Base-by-base conservation (phyloP, 129 eudicot species). In the Silybum marianum region DNA sequence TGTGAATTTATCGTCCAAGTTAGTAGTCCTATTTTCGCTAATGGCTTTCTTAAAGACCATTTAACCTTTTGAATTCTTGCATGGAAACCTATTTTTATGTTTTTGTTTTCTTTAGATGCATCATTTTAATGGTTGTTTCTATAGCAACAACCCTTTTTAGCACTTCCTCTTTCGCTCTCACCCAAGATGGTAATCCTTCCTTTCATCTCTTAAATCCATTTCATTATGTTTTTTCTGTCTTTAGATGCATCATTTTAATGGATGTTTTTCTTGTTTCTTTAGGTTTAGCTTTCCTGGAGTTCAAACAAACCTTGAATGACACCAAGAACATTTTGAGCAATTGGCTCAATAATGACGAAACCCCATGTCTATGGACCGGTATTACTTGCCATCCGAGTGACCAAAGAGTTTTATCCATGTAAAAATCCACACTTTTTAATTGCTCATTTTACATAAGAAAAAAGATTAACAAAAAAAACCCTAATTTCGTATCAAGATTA, bases 1-100 rank as follows among this genome's bases (percentile, higher is more conserved):
- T 21, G 93, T 74, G 93, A 89, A 72, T 89, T 89, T 68, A 87
- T 89, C 46, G 89, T 85, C 73, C 93, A 87, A 82, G 93, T 89
- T 76, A 62, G 82, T 77, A 74, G 30, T 76, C 34, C 23, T 73
- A 42, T 16, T 13, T 51, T 39, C 28, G 78, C 63, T 38, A 80
- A 81, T 39, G 25, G 26, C 3, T 44, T 54, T 24, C 70, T 38
- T 38, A 38, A 38, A 38, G 42, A 6, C 42, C 42, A 38, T 38
- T 38, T 9, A 38, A 10, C 8, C 42, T 38, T 60, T 36, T 14
- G 60, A 48, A 48, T 62, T 25, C 7, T 28, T 73, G 13, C 28
- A 14, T 42, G 14, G 18, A 46, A 46, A 14, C 4, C 9, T 40
- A 36, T 78, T 6, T 24, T 22, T 19, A 11, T 19, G 16, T 19